Evolutionary conservation across 2,329 filamentous ascomycete genomes (phyloP), one percentile per base, ranked within the genome.

Genomic region (Zymoseptoria ardabiliae): DNA sequence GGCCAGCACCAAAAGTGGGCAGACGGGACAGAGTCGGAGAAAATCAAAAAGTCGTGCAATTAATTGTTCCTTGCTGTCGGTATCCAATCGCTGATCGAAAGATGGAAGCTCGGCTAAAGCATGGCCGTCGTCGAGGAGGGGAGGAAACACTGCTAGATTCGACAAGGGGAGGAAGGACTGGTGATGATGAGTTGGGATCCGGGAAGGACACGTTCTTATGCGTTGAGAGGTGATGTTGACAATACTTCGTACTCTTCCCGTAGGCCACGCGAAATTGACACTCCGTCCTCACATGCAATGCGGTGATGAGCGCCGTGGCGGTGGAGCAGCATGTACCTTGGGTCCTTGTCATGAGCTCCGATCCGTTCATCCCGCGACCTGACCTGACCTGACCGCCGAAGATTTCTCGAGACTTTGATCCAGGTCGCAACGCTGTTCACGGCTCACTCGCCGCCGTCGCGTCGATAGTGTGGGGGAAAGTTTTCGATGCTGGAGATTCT

Each of bases 61-160:
- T 7, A 45, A 58, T 58, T 58, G 54, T 58, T 60, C 64, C 62
- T 55, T 50, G 30, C 13, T 20, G 22, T 51, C 56, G 64, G 64
- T 66, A 66, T 62, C 64, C 64, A 64, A 62, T 66, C 53, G 59
- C 56, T 45, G 50, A 48, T 19, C 28, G 49, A 30, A 48, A 49
- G 53, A 23, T 49, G 52, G 20, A 28, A 54, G 25, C n/a, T 45
- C 55, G 55, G 55, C 49, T 52, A 53, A 45, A 45, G 13, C 35
- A 17, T 45, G 35, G 35, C 17, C 35, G 35, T 45, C 35, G 35
- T 45, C n/a, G 35, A 45, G 35, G 35, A 45, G 35, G 35, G 35
- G 35, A 41, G 35, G 13, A 4, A 41, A 41, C 1, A 41, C 35
- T 41, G 35, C 35, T 17, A 41, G 10, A 17, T 41, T 41, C 35